Evolutionary conservation across 208 protist species (phyloP), one percentile per base, ranked within the genome.

Genomic region (Leishmania major): DNA sequence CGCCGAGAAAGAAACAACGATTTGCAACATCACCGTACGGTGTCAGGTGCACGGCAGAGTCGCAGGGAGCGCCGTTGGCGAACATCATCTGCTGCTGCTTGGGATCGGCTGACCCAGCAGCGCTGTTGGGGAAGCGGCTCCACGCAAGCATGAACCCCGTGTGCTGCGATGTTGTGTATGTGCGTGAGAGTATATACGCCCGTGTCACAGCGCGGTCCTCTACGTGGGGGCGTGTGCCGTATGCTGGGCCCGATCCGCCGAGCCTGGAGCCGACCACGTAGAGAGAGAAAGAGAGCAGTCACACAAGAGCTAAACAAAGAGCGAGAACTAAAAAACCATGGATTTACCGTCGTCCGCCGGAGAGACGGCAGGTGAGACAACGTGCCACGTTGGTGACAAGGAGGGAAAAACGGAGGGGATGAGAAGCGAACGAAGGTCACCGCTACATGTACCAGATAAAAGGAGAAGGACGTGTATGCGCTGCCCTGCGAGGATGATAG

Each of bases 11-110:
- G 17, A 31, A 0, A 11, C 71, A 11, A 5, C 19, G n/a, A 59
- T 57, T n/a, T 19, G 31, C 51, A 55, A 1, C 31, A 40, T 40
- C 35, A 15, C 47, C 53, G 78, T 37, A n/a, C 28, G 53, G 2
- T 25, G 70, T 19, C 66, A 57, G 40, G 60, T 8, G 40, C n/a
- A 35, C 59, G 43, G 45, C 53, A 28, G 45, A 10, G 73, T 19
- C 51, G 49, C 22, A 45, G 53, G 31, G 13, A 67, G 57, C 43
- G 0, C 67, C 59, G 37, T 55, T 76, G 60, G 47, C 15, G 31
- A 67, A 79, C 57, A 76, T 75, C 35, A 77, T 59, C 55, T 66
- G 66, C 53, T 59, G 73, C 55, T 84, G 59, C n/a, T 17, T 47
- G 31, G 5, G 67, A 47, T 40, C 31, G 62, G 31, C 31, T 69